Evolutionary conservation across 192 early-diverging fungal species (phyloP), one percentile per base, ranked within the genome.

Genomic region (Podochytrium sp.): DNA sequence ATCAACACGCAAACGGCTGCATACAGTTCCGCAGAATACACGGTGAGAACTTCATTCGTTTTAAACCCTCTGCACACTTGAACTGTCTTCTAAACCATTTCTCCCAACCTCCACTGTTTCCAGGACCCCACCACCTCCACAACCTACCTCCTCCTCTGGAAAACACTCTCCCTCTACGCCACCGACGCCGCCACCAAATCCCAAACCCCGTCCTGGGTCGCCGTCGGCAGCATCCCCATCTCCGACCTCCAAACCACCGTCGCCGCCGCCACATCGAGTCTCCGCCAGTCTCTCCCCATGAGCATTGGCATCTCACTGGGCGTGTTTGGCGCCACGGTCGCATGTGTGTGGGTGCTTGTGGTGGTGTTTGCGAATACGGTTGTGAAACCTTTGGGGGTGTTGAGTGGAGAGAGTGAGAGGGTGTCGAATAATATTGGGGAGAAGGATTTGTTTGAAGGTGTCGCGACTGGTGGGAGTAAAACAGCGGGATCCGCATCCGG

Each of bases 361-460:
- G 20, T 40, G 5, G 5, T 56, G 20, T 56, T 79, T 50, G 74
- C 73, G 41, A 62, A 59, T 20, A 47, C n/a, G 10, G 34, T 71
- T 29, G 76, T 53, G 32, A 40, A 55, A 29, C 78, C 78, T 4
- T 58, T 79, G 0, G 56, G 18, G 7, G 14, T 20, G 0, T 68
- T 79, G 33, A 75, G 51, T 41, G 57, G 62, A 2, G 78, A 79
- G 34, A 63, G 52, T 27, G 25, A 20, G 6, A 4, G 33, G 33
- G 78, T 79, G 37, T 37, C 41, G 6, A 75, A 76, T 76, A 79
- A 79, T 76, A 79, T 79, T 57, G 78, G 78, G 3, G 55, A n/a
- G 2, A 65, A 57, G 34, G 78, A 79, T 58, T 59, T 79, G 41
- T 72, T 62, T 37, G 55, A 43, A 29, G 78, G 75, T 50, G 78